A percentile compares a stretch with the other conserved stretches of the same genome.
Conservation (phyloP, 31 red algal genomes). For the Porphyra umbilicalis region DNA sequence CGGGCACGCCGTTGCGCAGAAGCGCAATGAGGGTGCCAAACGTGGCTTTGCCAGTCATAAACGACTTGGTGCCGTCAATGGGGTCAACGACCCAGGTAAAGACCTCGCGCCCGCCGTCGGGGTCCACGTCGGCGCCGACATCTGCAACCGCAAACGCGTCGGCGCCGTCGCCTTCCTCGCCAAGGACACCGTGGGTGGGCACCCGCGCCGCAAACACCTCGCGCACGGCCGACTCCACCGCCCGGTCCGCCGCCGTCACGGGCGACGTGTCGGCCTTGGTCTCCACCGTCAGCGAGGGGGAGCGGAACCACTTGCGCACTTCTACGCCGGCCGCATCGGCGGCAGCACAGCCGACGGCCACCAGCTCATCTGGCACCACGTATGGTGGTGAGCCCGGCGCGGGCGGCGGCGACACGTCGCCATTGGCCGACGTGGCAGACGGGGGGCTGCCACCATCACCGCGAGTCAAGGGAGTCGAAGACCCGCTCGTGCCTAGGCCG, state of each 20-base stretch:
- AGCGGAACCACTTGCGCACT: conserved; percentile 33
- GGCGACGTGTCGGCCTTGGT: conserved; percentile 71
- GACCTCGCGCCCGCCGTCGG: neutral
- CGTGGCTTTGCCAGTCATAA: conserved; percentile 85
- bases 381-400: neutral
- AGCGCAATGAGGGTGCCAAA: conserved; percentile 90
- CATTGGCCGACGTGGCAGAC: neutral
- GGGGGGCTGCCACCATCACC: too few relatives aligned
- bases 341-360: conserved; percentile 18
- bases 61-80: conserved; percentile 90
- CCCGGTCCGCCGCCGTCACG: conserved; percentile 72
- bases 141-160: neutral
- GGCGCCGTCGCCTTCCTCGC: conserved; percentile 42
- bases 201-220: conserved; percentile 35
- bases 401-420: neutral
- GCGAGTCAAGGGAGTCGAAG: too few relatives aligned
- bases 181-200: conserved; percentile 47
- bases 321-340: conserved; percentile 39
- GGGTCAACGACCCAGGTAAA: conserved; percentile 90
- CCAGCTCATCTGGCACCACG: conserved; percentile 12
- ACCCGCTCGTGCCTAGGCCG: too few relatives aligned
- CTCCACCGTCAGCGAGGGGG: conserved; percentile 15
- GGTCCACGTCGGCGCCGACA: neutral
- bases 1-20: conserved; percentile 32
- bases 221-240: conserved; percentile 70